Evolutionary conservation across 2,329 filamentous ascomycete genomes (phyloP), one percentile per base, ranked within the genome.

Genomic region (Hypomyces rosellus): DNA sequence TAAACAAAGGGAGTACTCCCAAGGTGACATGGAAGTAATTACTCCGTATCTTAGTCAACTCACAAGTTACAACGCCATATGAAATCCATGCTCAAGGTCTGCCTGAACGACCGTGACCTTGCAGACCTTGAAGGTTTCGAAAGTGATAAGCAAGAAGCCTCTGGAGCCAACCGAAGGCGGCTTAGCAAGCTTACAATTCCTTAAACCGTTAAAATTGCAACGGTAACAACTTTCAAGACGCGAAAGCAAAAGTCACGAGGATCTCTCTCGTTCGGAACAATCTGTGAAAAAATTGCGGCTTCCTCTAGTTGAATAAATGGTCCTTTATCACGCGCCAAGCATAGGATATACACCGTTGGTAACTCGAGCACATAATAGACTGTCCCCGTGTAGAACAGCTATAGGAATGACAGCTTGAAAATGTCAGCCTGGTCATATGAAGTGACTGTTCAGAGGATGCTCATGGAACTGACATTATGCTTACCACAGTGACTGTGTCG

Each of bases 141-240:
- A 1, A 56, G 55, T 11, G 54, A 61, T 25, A 37, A 11, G 14
- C 15, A 7, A 15, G 34, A 5, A 7, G 5, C 4, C 2, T 11
- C 36, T 3, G 13, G 22, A 13, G 12, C 8, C n/a, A 41, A 61
- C 34, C 57, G 58, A 6, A 39, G 25, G n/a, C 15, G 43, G 8
- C n/a, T 56, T 5, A 42, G 49, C 12, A 61, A 62, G 36, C 57
- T 67, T 4, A 72, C 67, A 0, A 66, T 83, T 0, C 59, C 75
- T 0, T 68, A n/a, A n/a, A n/a, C n/a, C n/a, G n/a, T n/a, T n/a
- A n/a, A 77, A 20, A 70, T 85, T 0, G 82, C 84, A 0, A 89
- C 84, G 0, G 77, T 89, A 84, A 88, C 62, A 90, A 89, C 55
- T 90, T 88, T 49, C 85, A 91, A 57, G 87, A 86, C 0, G 86